A percentile compares a stretch with the other conserved stretches of the same genome.
phyloP scores from a whole-genome alignment of 768 basidiomycete genomes.

The Panus rudis region DNA sequence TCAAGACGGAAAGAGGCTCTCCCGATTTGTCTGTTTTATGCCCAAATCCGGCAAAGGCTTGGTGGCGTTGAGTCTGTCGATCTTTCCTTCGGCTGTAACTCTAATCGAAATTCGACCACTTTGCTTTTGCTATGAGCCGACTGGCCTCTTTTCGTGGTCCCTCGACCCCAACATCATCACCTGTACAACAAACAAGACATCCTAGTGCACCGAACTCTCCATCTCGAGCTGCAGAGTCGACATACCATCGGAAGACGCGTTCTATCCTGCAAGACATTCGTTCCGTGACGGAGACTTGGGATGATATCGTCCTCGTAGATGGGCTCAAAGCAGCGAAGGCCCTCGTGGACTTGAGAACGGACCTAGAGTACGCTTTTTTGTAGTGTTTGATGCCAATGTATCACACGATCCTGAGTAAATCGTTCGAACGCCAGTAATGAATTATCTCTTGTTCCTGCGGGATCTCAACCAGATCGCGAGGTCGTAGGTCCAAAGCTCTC shows the following conservation, averaged over 20 bases:
- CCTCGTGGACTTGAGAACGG: conserved; percentile 73
- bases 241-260: conserved; percentile 74
- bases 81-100: too few species aligned
- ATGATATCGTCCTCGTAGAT: conserved; percentile 73
- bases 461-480: conserved; percentile 47
- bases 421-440: conserved; percentile 46
- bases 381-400: neutral
- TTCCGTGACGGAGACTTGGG: conserved; percentile 64
- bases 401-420: neutral
- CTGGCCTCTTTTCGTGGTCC: conserved; percentile 76
- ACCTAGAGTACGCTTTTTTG: conserved; percentile 61
- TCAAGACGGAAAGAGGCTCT: too few species aligned
- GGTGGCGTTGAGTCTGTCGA: too few species aligned
- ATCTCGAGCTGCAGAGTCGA: conserved; percentile 50
- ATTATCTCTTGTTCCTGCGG: conserved; percentile 44
- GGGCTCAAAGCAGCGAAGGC: conserved; percentile 69
- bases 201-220: conserved; percentile 41
- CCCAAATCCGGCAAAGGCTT: too few species aligned
- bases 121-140: conserved; percentile 27
- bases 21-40: too few species aligned
- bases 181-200: conserved; percentile 39
- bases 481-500: conserved; percentile 61
- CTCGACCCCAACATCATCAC: conserved; percentile 66
- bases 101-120: neutral
- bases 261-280: conserved; percentile 63